phyloP scores from a whole-genome alignment of 805 yeast genomes.

The Monosporozyma aerobia region DNA sequence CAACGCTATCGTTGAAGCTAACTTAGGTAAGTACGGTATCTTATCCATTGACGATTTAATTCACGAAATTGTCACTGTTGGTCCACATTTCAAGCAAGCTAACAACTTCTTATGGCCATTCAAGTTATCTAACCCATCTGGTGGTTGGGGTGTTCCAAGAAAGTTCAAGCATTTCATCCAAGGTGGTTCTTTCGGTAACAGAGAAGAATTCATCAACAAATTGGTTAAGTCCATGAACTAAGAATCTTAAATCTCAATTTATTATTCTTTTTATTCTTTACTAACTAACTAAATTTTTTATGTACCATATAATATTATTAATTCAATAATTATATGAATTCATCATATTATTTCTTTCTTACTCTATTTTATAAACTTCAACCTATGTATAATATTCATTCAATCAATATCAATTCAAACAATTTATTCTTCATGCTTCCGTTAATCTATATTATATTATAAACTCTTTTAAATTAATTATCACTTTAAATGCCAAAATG shows the following conservation, averaged over 20 bases:
- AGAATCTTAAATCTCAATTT: conserved; percentile 13
- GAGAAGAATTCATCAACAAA: conserved; percentile 91
- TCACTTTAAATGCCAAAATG: neutral
- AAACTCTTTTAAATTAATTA: neutral
- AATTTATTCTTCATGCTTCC: no score
- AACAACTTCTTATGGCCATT: conserved; percentile 98
- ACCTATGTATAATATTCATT: neutral
- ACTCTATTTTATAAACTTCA: neutral
- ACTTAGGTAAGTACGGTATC: conserved; percentile 88
- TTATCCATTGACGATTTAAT: conserved; percentile 85
- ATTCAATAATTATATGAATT: conserved; percentile 1
- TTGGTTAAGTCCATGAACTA: conserved; percentile 91
- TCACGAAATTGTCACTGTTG: conserved; percentile 93
- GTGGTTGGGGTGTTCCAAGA: conserved; percentile 96
- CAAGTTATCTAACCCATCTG: conserved; percentile 92
- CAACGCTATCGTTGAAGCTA: conserved; percentile 79
- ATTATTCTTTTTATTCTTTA: neutral
- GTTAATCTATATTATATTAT: no score
- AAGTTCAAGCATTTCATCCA: conserved; percentile 95
- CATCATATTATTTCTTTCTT: neutral
- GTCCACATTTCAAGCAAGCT: conserved; percentile 98
- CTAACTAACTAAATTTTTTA: neutral
- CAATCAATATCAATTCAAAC: neutral
- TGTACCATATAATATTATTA: conserved; percentile 1
- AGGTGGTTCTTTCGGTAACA: conserved; percentile 98